A percentile compares a stretch with the other conserved stretches of the same genome.
Conservation (phyloP, 2,329 filamentous ascomycete species). For the Lasiodiplodia hormozganensis region DNA sequence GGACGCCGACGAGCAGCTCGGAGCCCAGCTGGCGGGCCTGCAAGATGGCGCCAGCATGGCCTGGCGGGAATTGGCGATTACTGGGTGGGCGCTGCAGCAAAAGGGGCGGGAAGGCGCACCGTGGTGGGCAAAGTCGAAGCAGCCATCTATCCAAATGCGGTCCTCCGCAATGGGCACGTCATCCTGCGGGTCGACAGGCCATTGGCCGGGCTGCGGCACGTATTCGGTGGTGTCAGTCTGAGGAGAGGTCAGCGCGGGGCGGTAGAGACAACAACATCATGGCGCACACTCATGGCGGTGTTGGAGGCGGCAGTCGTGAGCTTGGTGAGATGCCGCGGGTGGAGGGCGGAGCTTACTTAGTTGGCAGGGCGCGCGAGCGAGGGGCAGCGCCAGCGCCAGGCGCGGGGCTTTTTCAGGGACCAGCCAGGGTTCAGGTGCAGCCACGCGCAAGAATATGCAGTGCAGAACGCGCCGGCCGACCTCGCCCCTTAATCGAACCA, state of each 20-base stretch:
- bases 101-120: conserved; percentile 58
- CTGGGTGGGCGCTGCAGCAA: conserved; percentile 7
- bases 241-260: conserved; percentile 7
- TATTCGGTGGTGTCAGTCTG: conserved; percentile 39
- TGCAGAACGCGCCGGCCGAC: too few species aligned
- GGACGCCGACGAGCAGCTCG: conserved; percentile 89
- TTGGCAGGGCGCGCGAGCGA: conserved; percentile 11
- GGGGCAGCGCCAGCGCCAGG: conserved; percentile 9
- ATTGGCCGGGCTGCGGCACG: conserved; percentile 62
- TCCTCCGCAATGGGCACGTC: conserved; percentile 66
- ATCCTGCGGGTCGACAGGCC: conserved; percentile 71
- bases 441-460: too few species aligned
- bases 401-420: conserved; percentile 7
- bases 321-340: background rate
- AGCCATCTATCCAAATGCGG: conserved; percentile 97
- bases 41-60: conserved; percentile 95
- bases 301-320: conserved; percentile 23
- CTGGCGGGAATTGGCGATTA: conserved; percentile 52
- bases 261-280: background rate
- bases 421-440: background rate
- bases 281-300: conserved; percentile 31
- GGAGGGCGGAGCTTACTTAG: conserved; percentile 16
- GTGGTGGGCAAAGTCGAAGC: conserved; percentile 99
- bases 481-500: too few species aligned
- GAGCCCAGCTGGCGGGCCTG: conserved; percentile 91